Percentiles rank a stretch among this genome's conserved stretches.
Conservation (phyloP, 2,329 filamentous ascomycete genomes). For the Cladophialophora exuberans region DNA sequence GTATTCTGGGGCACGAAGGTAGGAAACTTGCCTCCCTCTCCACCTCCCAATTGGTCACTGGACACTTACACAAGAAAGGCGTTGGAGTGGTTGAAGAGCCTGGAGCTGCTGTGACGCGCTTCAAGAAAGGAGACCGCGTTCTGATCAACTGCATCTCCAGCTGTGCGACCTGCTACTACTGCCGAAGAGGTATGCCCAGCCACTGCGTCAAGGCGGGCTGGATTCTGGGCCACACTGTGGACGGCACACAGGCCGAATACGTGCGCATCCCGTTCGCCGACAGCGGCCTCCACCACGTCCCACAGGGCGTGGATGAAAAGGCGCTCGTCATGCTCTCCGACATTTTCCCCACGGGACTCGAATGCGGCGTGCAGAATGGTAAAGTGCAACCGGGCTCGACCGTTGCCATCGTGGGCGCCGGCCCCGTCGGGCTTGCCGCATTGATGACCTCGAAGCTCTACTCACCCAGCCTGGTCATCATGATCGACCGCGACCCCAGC, state of each 20-base stretch:
- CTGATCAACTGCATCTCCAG: slow-evolving; percentile 56
- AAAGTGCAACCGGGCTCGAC: slow-evolving; percentile 56
- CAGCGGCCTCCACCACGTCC: slow-evolving; percentile 52
- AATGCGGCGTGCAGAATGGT: slow-evolving; percentile 58
- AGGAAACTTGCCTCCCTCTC: not conserved
- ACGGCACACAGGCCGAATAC: slow-evolving; percentile 62
- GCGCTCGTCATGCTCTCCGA: slow-evolving; percentile 58
- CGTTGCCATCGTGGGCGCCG: slow-evolving; percentile 60
- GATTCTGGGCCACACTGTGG: slow-evolving; percentile 57
- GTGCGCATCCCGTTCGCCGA: slow-evolving; percentile 57
- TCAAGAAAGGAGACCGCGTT: slow-evolving; percentile 56
- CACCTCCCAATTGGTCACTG: not conserved
- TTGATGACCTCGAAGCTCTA: slow-evolving; percentile 60
- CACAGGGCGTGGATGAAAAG: slow-evolving; percentile 46
- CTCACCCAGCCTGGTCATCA: slow-evolving; percentile 55
- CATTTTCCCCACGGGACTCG: slow-evolving; percentile 60
- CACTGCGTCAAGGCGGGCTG: slow-evolving; percentile 60
- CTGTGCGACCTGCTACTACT: slow-evolving; percentile 57
- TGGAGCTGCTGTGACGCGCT: slow-evolving; percentile 49
- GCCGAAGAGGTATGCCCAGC: slow-evolving; percentile 55
- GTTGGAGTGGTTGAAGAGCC: slow-evolving; percentile 53
- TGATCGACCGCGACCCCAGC: slow-evolving; percentile 55
- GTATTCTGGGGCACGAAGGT: slow-evolving; percentile 58
- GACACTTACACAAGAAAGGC: slow-evolving; percentile 2
- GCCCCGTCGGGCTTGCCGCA: slow-evolving; percentile 60